A percentile compares a stretch with the other conserved stretches of the same genome.
phyloP scores from a whole-genome alignment of 805 yeast genomes.

The Ogataea sp. region DNA sequence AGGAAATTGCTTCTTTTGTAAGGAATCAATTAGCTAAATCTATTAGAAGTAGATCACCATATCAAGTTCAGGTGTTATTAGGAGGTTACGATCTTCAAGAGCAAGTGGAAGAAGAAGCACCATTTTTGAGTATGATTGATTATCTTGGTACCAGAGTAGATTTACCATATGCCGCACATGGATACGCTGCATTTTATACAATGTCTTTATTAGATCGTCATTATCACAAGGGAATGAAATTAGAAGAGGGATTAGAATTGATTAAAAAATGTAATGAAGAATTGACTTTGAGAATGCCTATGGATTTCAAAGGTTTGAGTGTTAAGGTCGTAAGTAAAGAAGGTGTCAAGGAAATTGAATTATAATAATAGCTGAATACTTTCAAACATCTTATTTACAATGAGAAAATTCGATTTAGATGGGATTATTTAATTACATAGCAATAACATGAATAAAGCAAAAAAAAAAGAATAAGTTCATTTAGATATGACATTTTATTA shows the following conservation, averaged over 20 bases:
- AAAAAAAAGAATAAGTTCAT: neutral
- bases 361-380: conserved; percentile 4
- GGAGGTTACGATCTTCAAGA: conserved; percentile 63
- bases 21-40: conserved; percentile 84
- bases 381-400: no score
- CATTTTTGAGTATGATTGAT: conserved; percentile 82
- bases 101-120: conserved; percentile 22
- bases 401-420: no score
- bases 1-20: conserved; percentile 81
- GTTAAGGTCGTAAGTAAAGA: conserved; percentile 27
- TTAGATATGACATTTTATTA: neutral
- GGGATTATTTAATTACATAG: neutral
- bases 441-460: neutral
- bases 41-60: conserved; percentile 89
- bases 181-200: conserved; percentile 95
- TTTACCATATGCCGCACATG: conserved; percentile 96
- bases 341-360: conserved; percentile 23
- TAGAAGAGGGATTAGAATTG: conserved; percentile 72
- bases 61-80: conserved; percentile 83
- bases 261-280: conserved; percentile 70
- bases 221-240: conserved; percentile 66
- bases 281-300: conserved; percentile 76
- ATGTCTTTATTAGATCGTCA: conserved; percentile 86
- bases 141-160: conserved; percentile 88
- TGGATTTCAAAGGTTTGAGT: conserved; percentile 78